Percentiles rank a stretch among this genome's conserved stretches.
These are phyloP conservation scores for Phytopythium mirpurense DNA, from an alignment of 352 stramenopile species.

Conservation along the genomic window DNA sequence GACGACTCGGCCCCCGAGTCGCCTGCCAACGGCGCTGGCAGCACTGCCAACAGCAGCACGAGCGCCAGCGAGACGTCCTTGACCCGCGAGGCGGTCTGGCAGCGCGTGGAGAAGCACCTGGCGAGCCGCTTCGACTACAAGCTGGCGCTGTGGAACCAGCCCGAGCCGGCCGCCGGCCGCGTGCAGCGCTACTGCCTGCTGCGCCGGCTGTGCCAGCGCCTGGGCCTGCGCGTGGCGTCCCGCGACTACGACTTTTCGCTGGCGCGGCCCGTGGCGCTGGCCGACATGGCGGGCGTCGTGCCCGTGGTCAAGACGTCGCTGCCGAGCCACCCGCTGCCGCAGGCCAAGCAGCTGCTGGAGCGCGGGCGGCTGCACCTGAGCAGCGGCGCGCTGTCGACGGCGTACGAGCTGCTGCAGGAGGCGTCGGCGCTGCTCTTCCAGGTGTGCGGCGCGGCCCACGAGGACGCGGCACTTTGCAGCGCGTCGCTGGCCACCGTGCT, in stretches of 20 bases:
- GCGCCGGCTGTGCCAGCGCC: conserved; percentile 90
- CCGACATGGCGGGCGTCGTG: conserved; percentile 91
- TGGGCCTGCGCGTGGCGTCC: conserved; percentile 88
- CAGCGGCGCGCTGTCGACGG: conserved; percentile 60
- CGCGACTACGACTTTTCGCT: conserved; percentile 86
- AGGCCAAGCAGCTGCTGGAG: conserved; percentile 86
- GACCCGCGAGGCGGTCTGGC: conserved; percentile 40
- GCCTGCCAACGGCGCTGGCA: conserved; percentile 3
- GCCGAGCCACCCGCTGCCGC: conserved; percentile 64
- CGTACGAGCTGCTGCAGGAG: conserved; percentile 88
- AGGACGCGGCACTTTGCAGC: conserved; percentile 90
- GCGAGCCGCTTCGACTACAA: conserved; percentile 76
- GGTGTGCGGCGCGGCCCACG: conserved; percentile 90
- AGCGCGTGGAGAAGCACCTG: conserved; percentile 54
- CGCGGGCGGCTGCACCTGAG: conserved; percentile 80
- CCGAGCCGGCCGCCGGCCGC: conserved; percentile 23
- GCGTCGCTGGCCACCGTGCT: conserved; percentile 91
- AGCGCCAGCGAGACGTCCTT: conserved; percentile 7
- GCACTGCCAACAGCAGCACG: too few relatives aligned
- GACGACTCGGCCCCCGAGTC: conserved; percentile 3
- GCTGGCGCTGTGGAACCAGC: conserved; percentile 61
- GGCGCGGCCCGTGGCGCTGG: conserved; percentile 77
- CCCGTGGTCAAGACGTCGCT: conserved; percentile 92
- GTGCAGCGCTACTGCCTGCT: conserved; percentile 82
- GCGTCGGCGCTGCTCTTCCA: conserved; percentile 91